phyloP scores from a whole-genome alignment of 768 basidiomycete species.

The Termitomyces heimii region DNA sequence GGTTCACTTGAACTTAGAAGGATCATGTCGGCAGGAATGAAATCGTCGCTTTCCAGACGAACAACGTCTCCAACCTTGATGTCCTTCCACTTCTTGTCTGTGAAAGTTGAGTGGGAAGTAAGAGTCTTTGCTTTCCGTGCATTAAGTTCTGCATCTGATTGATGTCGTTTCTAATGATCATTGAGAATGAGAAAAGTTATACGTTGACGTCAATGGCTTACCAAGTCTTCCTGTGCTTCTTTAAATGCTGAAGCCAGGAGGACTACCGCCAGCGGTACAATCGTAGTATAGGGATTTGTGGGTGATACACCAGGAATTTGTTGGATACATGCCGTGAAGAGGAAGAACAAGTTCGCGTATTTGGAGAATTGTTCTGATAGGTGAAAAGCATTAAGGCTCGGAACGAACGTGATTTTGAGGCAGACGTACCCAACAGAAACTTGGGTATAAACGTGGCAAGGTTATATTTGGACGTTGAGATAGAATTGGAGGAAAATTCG shows the following conservation, averaged over 20 bases:
- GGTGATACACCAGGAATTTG: conserved; percentile 98
- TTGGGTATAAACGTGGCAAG: conserved; percentile 82
- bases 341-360: conserved; percentile 98
- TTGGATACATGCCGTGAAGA: conserved; percentile 96
- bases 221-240: conserved; percentile 91
- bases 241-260: conserved; percentile 93
- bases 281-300: conserved; percentile 92
- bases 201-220: conserved; percentile 31
- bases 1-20: conserved; percentile 89
- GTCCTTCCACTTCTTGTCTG: conserved; percentile 79
- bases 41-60: conserved; percentile 85
- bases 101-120: conserved; percentile 55
- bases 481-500: conserved; percentile 74
- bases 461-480: conserved; percentile 96
- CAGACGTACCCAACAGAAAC: conserved; percentile 76
- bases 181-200: conserved; percentile 6
- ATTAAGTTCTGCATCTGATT: conserved; percentile 90
- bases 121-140: conserved; percentile 77
- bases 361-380: conserved; percentile 91
- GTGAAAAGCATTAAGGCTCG: background rate
- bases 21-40: conserved; percentile 93
- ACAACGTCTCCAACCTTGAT: conserved; percentile 90
- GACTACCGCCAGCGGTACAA: conserved; percentile 83
- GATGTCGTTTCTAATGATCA: conserved; percentile 80
- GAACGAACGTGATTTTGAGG: background rate